These are phyloP conservation scores for Logfia minima DNA, from an alignment of 129 eudicot genomes.

Conservation along the genomic window DNA sequence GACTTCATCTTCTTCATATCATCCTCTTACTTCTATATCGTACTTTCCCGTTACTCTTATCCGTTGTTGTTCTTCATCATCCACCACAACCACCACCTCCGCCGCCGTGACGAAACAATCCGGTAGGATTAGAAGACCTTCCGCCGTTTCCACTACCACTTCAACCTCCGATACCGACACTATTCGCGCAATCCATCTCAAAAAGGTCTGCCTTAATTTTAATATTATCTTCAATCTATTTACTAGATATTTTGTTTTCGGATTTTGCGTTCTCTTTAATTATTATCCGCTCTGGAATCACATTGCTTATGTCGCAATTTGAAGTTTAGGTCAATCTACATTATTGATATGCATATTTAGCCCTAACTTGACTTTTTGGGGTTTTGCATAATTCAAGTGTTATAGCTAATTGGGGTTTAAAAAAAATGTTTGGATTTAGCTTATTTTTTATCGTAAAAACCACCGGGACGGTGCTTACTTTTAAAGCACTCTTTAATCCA, in stretches of 20 bases:
- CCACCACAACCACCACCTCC: conserved; percentile 19
- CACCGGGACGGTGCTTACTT: too few species aligned
- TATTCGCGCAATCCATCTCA: conserved; percentile 68
- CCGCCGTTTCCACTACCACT: conserved; percentile 40
- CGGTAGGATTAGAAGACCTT: conserved; percentile 41
- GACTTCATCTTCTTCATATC: conserved; percentile 29
- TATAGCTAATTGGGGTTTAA: too few species aligned
- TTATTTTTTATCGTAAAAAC: too few species aligned
- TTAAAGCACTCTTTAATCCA: too few species aligned
- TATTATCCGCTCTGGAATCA: too few species aligned
- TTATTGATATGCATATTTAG: too few species aligned
- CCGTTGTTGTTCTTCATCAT: conserved; percentile 43
- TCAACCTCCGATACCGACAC: conserved; percentile 65
- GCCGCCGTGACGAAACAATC: conserved; percentile 28
- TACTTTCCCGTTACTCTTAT: conserved; percentile 22
- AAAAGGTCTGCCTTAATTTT: conserved; percentile 50
- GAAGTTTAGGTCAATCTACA: too few species aligned
- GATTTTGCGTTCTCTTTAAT: not conserved
- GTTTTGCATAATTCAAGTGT: too few species aligned
- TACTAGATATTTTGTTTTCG: not conserved
- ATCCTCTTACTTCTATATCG: conserved; percentile 9
- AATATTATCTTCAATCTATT: not conserved
- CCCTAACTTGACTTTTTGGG: too few species aligned
- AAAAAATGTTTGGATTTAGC: too few species aligned
- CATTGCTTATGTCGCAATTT: too few species aligned